Evolutionary conservation across 306 rosid species (phyloP), one percentile per base, ranked within the genome.

Genomic region (Gillenia trifoliata): DNA sequence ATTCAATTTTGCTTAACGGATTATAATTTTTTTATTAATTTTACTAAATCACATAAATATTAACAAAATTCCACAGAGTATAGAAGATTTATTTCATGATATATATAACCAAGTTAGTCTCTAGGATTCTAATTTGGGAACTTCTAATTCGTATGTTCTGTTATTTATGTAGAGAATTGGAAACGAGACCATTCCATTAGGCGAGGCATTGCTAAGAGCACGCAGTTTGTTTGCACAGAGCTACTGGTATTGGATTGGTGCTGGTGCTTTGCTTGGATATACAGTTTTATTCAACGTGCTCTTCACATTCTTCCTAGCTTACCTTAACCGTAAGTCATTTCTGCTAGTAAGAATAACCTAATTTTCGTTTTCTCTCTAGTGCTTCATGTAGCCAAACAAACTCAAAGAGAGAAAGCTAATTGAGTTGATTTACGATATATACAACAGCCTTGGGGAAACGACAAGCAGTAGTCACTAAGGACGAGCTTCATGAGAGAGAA

Each of bases 201-300:
- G 99, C 61, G 71, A 81, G 84, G 91, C 89, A 79, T 77, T 95
- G 71, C 79, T 95, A 72, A 87, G 71, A 83, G 82, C 77, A 29
- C 90, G 91, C 45, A 81, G 96, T 82, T 74, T 95, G 73, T 89
- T 81, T 88, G 41, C 89, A 29, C 93, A 87, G 83, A 86, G 90
- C 86, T 95, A 92, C 80, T 95, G 99, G 99, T 95, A 87, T 85
- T 95, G 99, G 99, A 95, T 95, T 75, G 99, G 99, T 74, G 85
- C 86, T 80, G 99, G 97, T 60, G 98, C 98, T 77, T 75, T 92
- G 96, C 85, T 92, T 71, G 98, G 99, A 84, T 95, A 95, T 83
- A 85, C 99, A 72, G 76, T 87, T 86, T 74, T 95, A 68, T 90
- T 95, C 92, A 95, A 95, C 74, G 1, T 60, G 36, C 88, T 95